Evolutionary conservation across 1,284 basidiomycete genomes (phyloP), one percentile per base, ranked within the genome.

Genomic region (Puccinia hordei): DNA sequence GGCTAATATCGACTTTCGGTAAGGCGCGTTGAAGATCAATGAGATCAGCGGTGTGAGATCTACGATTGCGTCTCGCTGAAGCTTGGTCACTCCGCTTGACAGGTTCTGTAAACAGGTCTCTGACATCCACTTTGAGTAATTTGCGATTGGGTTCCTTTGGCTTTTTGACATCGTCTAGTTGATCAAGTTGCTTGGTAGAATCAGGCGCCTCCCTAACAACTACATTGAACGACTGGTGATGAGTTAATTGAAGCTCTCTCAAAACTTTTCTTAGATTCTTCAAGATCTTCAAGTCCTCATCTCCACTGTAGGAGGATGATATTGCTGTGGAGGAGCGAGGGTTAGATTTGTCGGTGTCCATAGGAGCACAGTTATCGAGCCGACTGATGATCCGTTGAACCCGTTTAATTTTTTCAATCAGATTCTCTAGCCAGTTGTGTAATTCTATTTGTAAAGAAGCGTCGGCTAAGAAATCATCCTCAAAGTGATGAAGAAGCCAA

Each of bases 401-500:
- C 84, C 92, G 85, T 69, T 91, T 88, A 30, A 90, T 90, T 86
- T 93, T 91, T 82, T 88, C 88, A 59, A 89, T 87, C 81, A 93
- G 85, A n/a, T 89, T 87, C 85, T 95, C 95, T 77, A 95, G 84
- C 92, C 92, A 94, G 75, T 88, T 88, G 19, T 92, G 89, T 77
- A 94, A 87, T 53, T 91, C 85, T 49, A 90, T 83, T 82, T 93
- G 88, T 83, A 95, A 86, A 82, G 92, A 91, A 75, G 89, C 89
- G 85, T 93, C 91, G n/a, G 91, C 90, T 81, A 93, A 86, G 84
- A 94, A 95, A 85, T 95, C 93, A 82, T 92, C 90, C 76, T 89
- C 89, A 86, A 94, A 95, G 85, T 94, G 94, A 13, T 92, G 93
- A 83, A 92, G 87, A 49, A 94, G 85, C 93, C 93, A 94, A 84